A percentile compares a stretch with the other conserved stretches of the same genome.
These are phyloP conservation scores for Diophrys sp. DNA, from an alignment of 73 alveolate genomes.

Conservation along the genomic window DNA sequence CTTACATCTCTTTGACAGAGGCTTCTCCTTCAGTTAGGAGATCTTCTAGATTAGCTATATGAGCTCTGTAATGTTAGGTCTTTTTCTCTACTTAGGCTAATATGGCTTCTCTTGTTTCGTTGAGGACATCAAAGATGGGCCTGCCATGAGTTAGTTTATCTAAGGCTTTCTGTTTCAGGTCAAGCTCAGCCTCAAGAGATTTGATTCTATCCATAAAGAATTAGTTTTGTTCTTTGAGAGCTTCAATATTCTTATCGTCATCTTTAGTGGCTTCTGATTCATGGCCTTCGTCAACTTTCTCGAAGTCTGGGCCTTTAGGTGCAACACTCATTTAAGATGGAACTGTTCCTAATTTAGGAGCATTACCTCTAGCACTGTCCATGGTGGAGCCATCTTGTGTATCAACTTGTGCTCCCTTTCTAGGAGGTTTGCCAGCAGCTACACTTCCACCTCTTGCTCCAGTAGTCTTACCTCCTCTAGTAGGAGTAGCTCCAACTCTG, in stretches of 20 bases:
- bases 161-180: background rate
- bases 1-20: background rate
- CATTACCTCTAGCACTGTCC: background rate
- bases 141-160: conserved; percentile 2
- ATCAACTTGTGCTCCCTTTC: background rate
- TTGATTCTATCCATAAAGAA: background rate
- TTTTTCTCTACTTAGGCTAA: background rate
- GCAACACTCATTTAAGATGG: background rate
- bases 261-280: background rate
- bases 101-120: background rate
- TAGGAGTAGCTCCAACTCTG: background rate
- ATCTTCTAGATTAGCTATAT: background rate
- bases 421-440: background rate
- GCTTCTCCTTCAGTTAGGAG: background rate
- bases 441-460: background rate
- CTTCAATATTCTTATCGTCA: too few species aligned
- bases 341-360: background rate
- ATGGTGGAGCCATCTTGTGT: background rate
- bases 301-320: background rate
- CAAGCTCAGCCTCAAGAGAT: background rate
- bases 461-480: background rate
- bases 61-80: background rate
- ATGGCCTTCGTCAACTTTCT: background rate
- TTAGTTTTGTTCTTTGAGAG: background rate
- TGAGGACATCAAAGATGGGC: background rate